These are phyloP conservation scores for Fusarium sp. DNA, from an alignment of 2,329 filamentous ascomycete genomes.

Conservation along the genomic window DNA sequence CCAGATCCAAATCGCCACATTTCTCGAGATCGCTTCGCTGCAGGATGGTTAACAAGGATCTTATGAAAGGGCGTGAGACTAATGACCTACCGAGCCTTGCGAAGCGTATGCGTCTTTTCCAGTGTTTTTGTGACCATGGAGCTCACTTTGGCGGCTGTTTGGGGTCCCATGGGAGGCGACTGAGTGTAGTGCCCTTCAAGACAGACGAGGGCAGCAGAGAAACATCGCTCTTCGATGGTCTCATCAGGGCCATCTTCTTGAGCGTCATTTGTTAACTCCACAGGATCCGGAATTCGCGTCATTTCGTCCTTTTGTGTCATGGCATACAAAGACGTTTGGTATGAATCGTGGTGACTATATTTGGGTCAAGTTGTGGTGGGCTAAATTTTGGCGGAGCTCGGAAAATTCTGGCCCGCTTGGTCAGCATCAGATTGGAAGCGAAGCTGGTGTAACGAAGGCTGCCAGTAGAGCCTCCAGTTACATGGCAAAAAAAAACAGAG, in stretches of 20 bases:
- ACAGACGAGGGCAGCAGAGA: constrained; percentile 72
- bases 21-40: constrained; percentile 73
- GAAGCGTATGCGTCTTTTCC: constrained; percentile 74
- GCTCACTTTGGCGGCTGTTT: constrained; percentile 68
- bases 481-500: not conserved
- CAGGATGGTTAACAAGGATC: constrained; percentile 28
- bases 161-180: constrained; percentile 69
- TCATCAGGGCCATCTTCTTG: constrained; percentile 52
- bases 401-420: constrained; percentile 51
- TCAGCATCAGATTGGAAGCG: constrained; percentile 39
- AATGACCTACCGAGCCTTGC: constrained; percentile 68
- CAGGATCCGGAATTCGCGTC: constrained; percentile 49
- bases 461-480: not conserved
- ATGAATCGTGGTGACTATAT: constrained; percentile 26
- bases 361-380: constrained; percentile 37
- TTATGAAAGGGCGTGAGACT: not conserved
- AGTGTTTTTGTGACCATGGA: constrained; percentile 73
- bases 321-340: constrained; percentile 13
- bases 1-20: constrained; percentile 77
- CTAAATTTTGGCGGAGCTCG: constrained; percentile 43
- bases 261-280: constrained; percentile 28
- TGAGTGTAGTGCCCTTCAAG: constrained; percentile 74
- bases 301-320: constrained; percentile 44
- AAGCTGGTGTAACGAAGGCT: constrained; percentile 5
- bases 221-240: constrained; percentile 75